Percentiles rank a stretch among this genome's conserved stretches.
phyloP scores from a whole-genome alignment of 352 stramenopile genomes.

The Phytopythium litorale region DNA sequence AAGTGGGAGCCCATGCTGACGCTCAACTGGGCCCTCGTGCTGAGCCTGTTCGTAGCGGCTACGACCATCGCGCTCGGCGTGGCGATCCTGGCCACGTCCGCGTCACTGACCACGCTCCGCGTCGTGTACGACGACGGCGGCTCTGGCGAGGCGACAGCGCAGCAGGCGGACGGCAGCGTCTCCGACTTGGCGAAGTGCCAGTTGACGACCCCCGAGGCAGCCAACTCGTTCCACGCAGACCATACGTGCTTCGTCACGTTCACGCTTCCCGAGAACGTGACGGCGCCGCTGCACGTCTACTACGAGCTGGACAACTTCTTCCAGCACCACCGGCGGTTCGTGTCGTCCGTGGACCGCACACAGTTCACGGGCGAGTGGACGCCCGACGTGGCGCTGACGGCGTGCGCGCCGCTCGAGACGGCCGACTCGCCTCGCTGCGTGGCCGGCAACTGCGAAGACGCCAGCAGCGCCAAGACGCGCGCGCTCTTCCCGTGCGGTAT shows the following conservation, averaged over 20 bases:
- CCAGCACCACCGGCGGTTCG: slow-evolving; percentile 73
- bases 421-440: slow-evolving; percentile 33
- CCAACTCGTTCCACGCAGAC: slow-evolving; percentile 67
- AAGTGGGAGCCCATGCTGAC: slow-evolving; percentile 80
- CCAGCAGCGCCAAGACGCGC: slow-evolving; percentile 19
- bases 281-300: slow-evolving; percentile 36
- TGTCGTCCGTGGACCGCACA: slow-evolving; percentile 57
- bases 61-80: slow-evolving; percentile 47
- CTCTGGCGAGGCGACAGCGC: slow-evolving; percentile 11
- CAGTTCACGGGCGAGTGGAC: slow-evolving; percentile 67
- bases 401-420: slow-evolving; percentile 49
- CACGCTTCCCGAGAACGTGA: slow-evolving; percentile 44
- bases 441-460: slow-evolving; percentile 26
- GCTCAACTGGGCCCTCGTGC: slow-evolving; percentile 51
- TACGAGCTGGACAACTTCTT: slow-evolving; percentile 67
- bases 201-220: slow-evolving; percentile 25
- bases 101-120: slow-evolving; percentile 45
- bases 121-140: slow-evolving; percentile 56
- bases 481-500: slow-evolving; percentile 69
- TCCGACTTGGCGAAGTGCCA: slow-evolving; percentile 45
- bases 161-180: slow-evolving; percentile 35
- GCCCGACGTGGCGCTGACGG: slow-evolving; percentile 25
- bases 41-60: slow-evolving; percentile 39
- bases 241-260: slow-evolving; percentile 71
- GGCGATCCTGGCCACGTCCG: slow-evolving; percentile 42